Evolutionary conservation across 179 eudicot genomes (phyloP), one percentile per base, ranked within the genome.

Genomic region (Patellifolia procumbens): DNA sequence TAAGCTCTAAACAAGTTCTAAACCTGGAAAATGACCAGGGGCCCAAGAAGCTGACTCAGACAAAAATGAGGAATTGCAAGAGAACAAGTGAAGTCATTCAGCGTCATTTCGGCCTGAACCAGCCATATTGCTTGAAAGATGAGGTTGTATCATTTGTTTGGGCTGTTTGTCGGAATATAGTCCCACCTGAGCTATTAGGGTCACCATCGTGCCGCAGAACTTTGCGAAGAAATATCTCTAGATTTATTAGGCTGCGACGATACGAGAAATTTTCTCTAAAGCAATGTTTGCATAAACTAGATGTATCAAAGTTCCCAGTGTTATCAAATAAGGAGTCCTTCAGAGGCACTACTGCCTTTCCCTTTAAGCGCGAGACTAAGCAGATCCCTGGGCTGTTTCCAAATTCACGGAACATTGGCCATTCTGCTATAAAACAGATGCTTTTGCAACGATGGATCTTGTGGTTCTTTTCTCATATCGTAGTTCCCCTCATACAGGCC

Each of bases 141-240:
- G 85, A 95, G 68, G 97, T 93, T 78, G 90, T 84, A 29, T 88
- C 97, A 15, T 93, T 87, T 82, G 76, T 93, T 73, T 95, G 99
- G 99, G 97, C 98, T 74, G 91, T 84, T 74, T 93, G 98, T 76
- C 89, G 90, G 77, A 89, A 75, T 78, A 83, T 93, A 62, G 78
- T 91, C 68, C 99, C 99, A 53, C 68, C 81, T 28, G 87, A 82
- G 70, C 76, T 95, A 71, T 83, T 95, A 56, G 98, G 99, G 35
- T 55, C 37, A 45, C 78, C 87, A 52, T 89, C 89, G 46, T 85
- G 82, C 86, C 82, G 87, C 86, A 90, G 95, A 89, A 70, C 72
- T 62, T 70, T 95, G 72, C 81, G 89, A 74, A 88, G 81, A 79
- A 95, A 88, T 79, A 84, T 95, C 31, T 82, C 84, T n/a, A 91